A percentile compares a stretch with the other conserved stretches of the same genome.
These are phyloP conservation scores for Cydonia oblonga DNA, from an alignment of 331 rosid genomes.

Conservation along the genomic window DNA sequence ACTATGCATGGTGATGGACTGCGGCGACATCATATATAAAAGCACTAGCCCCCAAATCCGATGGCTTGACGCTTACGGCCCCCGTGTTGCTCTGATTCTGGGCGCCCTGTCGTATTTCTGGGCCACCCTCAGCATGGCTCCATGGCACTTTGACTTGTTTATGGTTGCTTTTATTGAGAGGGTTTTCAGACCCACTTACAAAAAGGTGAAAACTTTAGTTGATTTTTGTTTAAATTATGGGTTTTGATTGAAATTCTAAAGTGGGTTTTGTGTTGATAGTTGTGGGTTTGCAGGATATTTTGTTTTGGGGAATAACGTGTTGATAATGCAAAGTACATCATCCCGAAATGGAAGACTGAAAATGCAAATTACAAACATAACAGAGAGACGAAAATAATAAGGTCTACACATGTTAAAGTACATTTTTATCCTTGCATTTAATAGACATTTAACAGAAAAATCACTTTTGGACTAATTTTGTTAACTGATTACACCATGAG, in stretches of 20 bases:
- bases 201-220: conserved; percentile 39
- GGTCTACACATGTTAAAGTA: too few relatives aligned
- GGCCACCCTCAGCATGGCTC: conserved; percentile 95
- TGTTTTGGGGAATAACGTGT: conserved; percentile 64
- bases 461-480: too few relatives aligned
- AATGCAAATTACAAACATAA: too few relatives aligned
- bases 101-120: conserved; percentile 76
- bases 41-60: conserved; percentile 73
- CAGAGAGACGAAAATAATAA: too few relatives aligned
- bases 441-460: too few relatives aligned
- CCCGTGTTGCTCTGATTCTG: conserved; percentile 66
- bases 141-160: conserved; percentile 94
- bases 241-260: not conserved
- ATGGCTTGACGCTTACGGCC: conserved; percentile 50
- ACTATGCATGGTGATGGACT: conserved; percentile 88
- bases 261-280: conserved; percentile 12
- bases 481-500: fast-evolving
- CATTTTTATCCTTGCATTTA: too few relatives aligned
- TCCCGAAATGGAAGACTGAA: too few relatives aligned
- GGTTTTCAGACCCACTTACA: conserved; percentile 58
- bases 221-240: not conserved
- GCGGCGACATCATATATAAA: conserved; percentile 81
- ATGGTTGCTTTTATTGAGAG: conserved; percentile 86
- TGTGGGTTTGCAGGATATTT: conserved; percentile 51
- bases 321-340: too few relatives aligned